Conservation (phyloP, 352 stramenopile species). For the Albugo candida region DNA sequence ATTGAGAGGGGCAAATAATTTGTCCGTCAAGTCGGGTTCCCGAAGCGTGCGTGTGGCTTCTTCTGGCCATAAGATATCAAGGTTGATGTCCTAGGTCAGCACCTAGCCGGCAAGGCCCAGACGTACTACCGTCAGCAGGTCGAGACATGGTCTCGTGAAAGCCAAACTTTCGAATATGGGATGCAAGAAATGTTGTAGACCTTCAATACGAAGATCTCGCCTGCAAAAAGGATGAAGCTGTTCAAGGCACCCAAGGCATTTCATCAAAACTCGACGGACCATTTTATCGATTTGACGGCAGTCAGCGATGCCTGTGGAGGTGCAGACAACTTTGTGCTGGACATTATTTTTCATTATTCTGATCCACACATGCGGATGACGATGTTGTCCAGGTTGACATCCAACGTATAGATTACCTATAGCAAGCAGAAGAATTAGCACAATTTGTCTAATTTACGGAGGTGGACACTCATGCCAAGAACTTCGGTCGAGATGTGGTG, state of each 20-base stretch:
- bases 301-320: not conserved
- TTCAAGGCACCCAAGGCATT: constrained; percentile 1
- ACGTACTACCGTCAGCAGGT: constrained; percentile 1
- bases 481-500: no score
- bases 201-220: not conserved
- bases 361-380: not conserved
- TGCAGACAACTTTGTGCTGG: not conserved
- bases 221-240: not conserved
- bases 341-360: constrained; percentile 4
- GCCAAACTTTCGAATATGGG: not conserved
- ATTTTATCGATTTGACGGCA: constrained; percentile 3
- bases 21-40: not conserved
- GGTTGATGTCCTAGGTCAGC: not conserved
- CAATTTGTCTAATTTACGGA: not conserved
- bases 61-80: constrained; percentile 1
- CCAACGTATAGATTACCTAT: not conserved
- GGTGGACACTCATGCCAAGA: not conserved
- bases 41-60: not conserved
- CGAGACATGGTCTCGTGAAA: not conserved
- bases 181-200: not conserved
- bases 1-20: not conserved
- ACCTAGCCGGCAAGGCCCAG: not conserved
- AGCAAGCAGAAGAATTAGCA: constrained; percentile 3
- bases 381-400: not conserved
- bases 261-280: constrained; percentile 1